A percentile compares a stretch with the other conserved stretches of the same genome.
These are phyloP conservation scores for Alternaria sp. DNA, from an alignment of 2,329 filamentous ascomycete genomes.

Conservation along the genomic window DNA sequence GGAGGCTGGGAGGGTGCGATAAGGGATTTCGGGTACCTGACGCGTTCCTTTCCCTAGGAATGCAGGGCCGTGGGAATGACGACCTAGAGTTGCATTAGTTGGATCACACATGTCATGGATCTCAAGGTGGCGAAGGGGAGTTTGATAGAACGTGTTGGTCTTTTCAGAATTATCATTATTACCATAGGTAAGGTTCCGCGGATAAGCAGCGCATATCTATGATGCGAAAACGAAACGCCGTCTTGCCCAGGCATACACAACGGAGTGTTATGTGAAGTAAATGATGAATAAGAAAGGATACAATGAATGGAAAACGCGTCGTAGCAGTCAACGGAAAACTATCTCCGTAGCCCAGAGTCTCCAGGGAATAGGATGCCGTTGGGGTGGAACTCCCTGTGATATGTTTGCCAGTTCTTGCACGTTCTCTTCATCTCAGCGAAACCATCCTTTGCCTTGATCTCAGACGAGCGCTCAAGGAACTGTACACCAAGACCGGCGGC, in stretches of 20 bases:
- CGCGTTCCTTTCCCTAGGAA: background rate
- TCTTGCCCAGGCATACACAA: background rate
- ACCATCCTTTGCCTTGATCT: slow-evolving; percentile 30
- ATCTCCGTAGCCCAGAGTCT: slow-evolving; percentile 16
- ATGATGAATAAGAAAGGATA: background rate
- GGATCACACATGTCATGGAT: background rate
- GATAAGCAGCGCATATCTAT: background rate
- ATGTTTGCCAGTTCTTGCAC: slow-evolving; percentile 35
- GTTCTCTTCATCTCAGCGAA: slow-evolving; percentile 29
- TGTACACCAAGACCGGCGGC: slow-evolving; percentile 57
- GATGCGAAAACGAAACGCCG: background rate
- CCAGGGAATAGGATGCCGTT: slow-evolving; percentile 22
- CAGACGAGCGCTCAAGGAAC: slow-evolving; percentile 55
- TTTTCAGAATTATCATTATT: background rate
- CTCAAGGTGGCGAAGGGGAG: background rate
- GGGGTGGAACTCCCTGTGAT: slow-evolving; percentile 2
- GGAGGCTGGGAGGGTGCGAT: background rate
- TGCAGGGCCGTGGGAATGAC: background rate
- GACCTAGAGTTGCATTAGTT: background rate
- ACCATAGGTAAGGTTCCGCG: background rate
- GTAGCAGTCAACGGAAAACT: background rate
- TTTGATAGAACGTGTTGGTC: background rate
- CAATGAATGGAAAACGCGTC: background rate
- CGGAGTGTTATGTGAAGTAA: background rate
- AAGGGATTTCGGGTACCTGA: background rate